phyloP scores from a whole-genome alignment of 257 asterid genomes.

The Fraxinus excelsior region DNA sequence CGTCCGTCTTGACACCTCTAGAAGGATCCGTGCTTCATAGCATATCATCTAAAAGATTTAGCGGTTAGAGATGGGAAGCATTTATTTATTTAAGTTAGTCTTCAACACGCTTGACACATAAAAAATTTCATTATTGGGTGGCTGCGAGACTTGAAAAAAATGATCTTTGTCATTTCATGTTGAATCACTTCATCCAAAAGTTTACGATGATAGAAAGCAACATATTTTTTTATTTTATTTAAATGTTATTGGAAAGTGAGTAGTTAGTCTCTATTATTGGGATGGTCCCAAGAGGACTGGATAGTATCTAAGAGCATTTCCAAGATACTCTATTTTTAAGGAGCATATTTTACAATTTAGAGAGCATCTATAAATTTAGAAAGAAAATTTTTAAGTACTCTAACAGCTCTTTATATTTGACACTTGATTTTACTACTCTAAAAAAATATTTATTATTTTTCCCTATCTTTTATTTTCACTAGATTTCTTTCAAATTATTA shows the following conservation, averaged over 20 bases:
- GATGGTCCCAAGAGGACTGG: background rate
- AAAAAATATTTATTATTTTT: no score
- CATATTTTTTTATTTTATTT: background rate
- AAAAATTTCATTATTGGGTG: background rate
- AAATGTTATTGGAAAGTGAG: no score
- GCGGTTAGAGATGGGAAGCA: background rate
- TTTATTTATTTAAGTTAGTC: background rate
- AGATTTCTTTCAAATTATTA: no score
- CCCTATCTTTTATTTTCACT: no score
- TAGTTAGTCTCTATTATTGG: background rate
- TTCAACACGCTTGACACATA: background rate
- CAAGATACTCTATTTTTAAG: no score
- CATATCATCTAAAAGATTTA: background rate
- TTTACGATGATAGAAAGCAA: background rate
- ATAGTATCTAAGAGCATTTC: background rate
- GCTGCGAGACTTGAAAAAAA: background rate
- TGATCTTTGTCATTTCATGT: background rate
- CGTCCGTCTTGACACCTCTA: no score
- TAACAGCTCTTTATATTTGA: no score
- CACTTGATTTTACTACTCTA: no score
- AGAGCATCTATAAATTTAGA: no score
- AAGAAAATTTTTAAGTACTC: no score
- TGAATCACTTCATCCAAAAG: background rate
- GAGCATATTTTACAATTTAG: no score
- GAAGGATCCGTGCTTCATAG: background rate